Conservation (phyloP, 2,329 filamentous ascomycete species). For the Fusarium xylarioides region DNA sequence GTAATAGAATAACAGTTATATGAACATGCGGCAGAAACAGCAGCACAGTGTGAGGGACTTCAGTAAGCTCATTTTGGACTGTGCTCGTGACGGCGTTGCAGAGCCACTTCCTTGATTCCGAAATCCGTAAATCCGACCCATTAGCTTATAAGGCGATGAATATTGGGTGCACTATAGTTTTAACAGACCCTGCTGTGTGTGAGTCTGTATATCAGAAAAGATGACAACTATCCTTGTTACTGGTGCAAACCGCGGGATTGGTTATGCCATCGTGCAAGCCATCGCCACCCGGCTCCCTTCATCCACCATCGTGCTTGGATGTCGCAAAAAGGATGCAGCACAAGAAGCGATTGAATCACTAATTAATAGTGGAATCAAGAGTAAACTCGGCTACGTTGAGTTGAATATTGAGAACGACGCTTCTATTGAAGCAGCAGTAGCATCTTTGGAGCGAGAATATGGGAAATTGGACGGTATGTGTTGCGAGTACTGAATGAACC, state of each 20-base stretch:
- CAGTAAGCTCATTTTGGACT: neutral
- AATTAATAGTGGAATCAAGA: neutral
- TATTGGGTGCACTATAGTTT: rapidly evolving
- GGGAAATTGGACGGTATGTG: neutral
- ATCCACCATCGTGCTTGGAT: slow-evolving; percentile 5
- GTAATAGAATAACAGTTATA: too few species aligned
- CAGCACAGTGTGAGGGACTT: neutral
- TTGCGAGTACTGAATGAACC: rapidly evolving
- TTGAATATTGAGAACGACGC: neutral
- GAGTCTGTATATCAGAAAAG: too few species aligned
- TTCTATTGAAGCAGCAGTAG: neutral
- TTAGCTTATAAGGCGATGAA: neutral
- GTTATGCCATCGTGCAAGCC: slow-evolving; percentile 11
- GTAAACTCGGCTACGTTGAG: neutral
- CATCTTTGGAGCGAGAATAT: neutral
- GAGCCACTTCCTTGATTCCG: neutral
- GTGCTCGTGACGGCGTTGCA: neutral
- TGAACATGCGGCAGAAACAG: rapidly evolving
- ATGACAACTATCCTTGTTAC: neutral
- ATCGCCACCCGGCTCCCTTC: neutral
- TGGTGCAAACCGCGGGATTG: slow-evolving; percentile 15
- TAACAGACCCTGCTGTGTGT: rapidly evolving
- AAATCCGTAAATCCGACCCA: neutral
- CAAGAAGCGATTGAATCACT: neutral
- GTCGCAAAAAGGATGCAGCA: neutral